Base-by-base conservation (phyloP, 768 basidiomycete genomes). In the Kwoniella mangroviensis region DNA sequence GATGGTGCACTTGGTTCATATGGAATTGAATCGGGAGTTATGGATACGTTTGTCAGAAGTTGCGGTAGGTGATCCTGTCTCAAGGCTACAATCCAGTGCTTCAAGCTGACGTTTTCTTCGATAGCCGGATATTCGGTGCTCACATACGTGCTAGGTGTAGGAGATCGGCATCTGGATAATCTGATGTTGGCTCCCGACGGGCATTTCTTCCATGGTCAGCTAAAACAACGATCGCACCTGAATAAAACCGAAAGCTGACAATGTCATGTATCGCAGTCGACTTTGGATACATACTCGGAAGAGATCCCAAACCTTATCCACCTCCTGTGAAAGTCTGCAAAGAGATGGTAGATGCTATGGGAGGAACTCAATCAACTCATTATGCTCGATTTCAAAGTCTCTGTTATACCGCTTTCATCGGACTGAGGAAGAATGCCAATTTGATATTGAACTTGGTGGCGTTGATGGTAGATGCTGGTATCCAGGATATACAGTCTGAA, bases 291-390 rank as follows among this genome's bases (percentile, higher is more conserved):
- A 98, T 98, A 76, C 87, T 98, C 15, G 97, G 97, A 2, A 90
- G 94, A 2, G 97, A 98, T 80, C 97, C 97, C 0, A 98, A 99
- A 79, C 93, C 94, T 0, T 96, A 95, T 80, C 95, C 97, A 2
- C 97, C 97, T 6, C 92, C 94, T 13, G 95, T 98, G 74, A 99
- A 99, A 82, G 92, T 99, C 51, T 98, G 95, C 84, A 95, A 96
- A 79, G 97, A 98, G 81, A 99, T 98, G 97, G 93, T 98, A 0
- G 97, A 99, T 81, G 96, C 92, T 12, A 96, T 99, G 94, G 97
- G 97, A n/a, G 96, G 97, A 12, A 90, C 92, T 1, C 89, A 92
- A 77, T 96, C 94, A 6, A 88, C 91, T n/a, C 96, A 98, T 81
- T 98, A 98, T 83, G 88, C 90, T 26, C 90, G 95, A 40, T 99